Percentiles rank a stretch among this genome's conserved stretches.
These are phyloP conservation scores for Krasilnikovozyma curviuscula DNA, from an alignment of 768 basidiomycete species.

Conservation along the genomic window DNA sequence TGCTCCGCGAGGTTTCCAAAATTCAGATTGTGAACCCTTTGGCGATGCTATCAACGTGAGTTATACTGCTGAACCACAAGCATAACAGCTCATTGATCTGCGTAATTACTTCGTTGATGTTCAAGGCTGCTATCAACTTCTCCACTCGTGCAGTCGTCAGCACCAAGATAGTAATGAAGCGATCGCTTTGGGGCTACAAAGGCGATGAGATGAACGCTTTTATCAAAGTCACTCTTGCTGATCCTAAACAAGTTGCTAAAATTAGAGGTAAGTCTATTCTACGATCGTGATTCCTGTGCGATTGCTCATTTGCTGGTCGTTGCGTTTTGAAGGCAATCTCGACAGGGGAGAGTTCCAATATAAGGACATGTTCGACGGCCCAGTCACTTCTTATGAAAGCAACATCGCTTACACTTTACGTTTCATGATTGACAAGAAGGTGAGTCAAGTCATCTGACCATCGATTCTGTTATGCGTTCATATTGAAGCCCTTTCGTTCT, in stretches of 20 bases:
- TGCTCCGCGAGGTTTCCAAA: slow-evolving; percentile 60
- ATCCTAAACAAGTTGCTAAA: slow-evolving; percentile 62
- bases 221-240: slow-evolving; percentile 58
- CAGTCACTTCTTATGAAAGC: slow-evolving; percentile 66
- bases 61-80: no score
- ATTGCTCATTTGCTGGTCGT: not conserved
- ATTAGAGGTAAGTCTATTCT: slow-evolving; percentile 59
- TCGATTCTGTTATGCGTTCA: not conserved
- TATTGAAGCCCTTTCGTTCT: not conserved
- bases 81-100: not conserved
- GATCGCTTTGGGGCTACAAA: slow-evolving; percentile 68
- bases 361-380: slow-evolving; percentile 36
- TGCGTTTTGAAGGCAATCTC: slow-evolving; percentile 20
- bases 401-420: slow-evolving; percentile 78
- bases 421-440: slow-evolving; percentile 97
- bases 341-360: slow-evolving; percentile 57
- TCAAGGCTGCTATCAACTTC: slow-evolving; percentile 1
- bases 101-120: not conserved
- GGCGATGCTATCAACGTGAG: slow-evolving; percentile 54
- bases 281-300: not conserved
- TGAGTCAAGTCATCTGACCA: slow-evolving; percentile 21
- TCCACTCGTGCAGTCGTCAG: slow-evolving; percentile 1
- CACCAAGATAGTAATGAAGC: slow-evolving; percentile 29
- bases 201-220: slow-evolving; percentile 65
- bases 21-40: slow-evolving; percentile 48